Evolutionary conservation across 345 rosid species (phyloP), one percentile per base, ranked within the genome.

Genomic region (Rhodamnia argentea): DNA sequence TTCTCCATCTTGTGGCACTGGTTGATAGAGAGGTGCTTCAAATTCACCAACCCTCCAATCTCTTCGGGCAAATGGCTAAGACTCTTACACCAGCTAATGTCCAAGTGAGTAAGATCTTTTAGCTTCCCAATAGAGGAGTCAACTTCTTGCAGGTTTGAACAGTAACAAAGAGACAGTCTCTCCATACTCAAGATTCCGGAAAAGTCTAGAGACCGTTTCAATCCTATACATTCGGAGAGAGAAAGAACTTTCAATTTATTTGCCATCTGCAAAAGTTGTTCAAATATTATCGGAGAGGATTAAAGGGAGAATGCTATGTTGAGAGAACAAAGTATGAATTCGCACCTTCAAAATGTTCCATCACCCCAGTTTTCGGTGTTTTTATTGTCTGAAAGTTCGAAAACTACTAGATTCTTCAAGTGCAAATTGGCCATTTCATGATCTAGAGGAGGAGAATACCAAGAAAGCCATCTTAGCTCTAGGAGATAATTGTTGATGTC

Each of bases 1-100:
- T 56, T 56, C 12, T 22, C 12, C 59, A 56, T 29, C 0, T 62
- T 0, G 10, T 0, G 0, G 2, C 42, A 62, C 40, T 2, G 3
- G 3, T 3, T 2, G 40, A 37, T 22, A 56, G 2, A 9, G n/a
- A 56, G 3, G 59, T 22, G n/a, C 4, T 56, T 10, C 12, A 23
- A 5, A 9, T 22, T 9, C n/a, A 23, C n/a, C 26, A 56, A n/a
- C 23, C 12, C 59, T 56, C 59, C 59, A 23, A 23, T 56, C 59
- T 56, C 59, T 56, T 56, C n/a, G 3, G n/a, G 59, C 59, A 56
- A 56, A 3, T 11, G 23, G 4, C 2, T 12, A 23, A 56, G 59
- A 56, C 20, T 9, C 5, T 0, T 1, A 1, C 59, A 22, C 3
- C 8, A 4, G 4, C 1, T 23, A 7, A 56, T 56, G 59, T 56